phyloP scores from a whole-genome alignment of 2,329 filamentous ascomycete genomes.

The Cytospora chrysosperma region DNA sequence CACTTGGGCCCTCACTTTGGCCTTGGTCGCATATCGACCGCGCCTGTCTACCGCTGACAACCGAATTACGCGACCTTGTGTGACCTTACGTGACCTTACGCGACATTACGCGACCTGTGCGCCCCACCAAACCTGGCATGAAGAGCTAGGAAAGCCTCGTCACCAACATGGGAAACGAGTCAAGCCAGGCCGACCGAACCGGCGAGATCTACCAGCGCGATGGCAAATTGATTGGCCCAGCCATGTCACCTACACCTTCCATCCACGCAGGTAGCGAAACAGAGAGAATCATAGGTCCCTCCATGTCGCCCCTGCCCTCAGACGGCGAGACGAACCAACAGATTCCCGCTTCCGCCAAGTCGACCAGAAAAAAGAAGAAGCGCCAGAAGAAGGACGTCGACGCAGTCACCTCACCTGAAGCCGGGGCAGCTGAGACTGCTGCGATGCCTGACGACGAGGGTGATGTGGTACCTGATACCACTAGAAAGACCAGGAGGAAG shows the following conservation, averaged over 20 bases:
- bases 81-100: too few relatives aligned
- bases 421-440: background rate
- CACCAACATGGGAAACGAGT: conserved; percentile 2
- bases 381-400: conserved; percentile 1
- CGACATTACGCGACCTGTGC: background rate
- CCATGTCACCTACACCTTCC: conserved; percentile 17
- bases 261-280: background rate
- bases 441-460: background rate
- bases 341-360: background rate
- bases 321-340: background rate
- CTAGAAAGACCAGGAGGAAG: background rate
- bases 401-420: background rate
- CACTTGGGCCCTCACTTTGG: background rate
- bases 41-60: background rate
- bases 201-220: background rate
- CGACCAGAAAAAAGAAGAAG: conserved; percentile 9
- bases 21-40: background rate
- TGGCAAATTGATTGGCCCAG: conserved; percentile 5
- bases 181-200: background rate
- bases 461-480: background rate
- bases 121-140: background rate
- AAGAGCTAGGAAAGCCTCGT: background rate
- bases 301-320: background rate
- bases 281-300: background rate
- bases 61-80: too few relatives aligned